Conservation (phyloP, 495 filamentous ascomycete genomes). For the Talaromyces stipitatus region DNA sequence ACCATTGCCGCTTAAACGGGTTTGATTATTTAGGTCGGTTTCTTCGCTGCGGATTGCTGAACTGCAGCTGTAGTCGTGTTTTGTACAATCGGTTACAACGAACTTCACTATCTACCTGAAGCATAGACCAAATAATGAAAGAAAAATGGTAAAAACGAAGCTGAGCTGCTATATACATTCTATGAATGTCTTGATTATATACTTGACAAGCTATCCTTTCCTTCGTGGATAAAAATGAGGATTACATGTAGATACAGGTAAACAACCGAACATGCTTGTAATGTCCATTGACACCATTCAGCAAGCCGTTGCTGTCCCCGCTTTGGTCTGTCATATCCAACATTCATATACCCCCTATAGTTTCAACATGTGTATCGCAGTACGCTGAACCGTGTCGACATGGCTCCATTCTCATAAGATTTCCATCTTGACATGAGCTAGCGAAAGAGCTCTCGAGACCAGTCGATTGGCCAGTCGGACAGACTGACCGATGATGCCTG, state of each 20-base stretch:
- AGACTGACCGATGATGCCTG: no score
- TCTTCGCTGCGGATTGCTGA: constrained; percentile 4
- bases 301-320: not conserved
- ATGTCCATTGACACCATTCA: not conserved
- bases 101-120: not conserved
- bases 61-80: not conserved
- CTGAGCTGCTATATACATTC: not conserved
- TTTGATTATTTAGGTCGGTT: not conserved
- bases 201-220: not conserved
- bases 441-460: no score
- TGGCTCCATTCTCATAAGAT: constrained; percentile 65
- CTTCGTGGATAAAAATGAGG: not conserved
- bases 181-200: not conserved
- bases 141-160: constrained; percentile 4
- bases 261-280: not conserved
- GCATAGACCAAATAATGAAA: not conserved
- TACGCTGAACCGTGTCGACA: constrained; percentile 73
- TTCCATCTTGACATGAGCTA: no score
- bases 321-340: not conserved
- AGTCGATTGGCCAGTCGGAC: no score
- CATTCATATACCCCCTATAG: constrained; percentile 42
- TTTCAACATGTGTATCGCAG: constrained; percentile 62
- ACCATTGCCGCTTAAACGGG: constrained; percentile 93
- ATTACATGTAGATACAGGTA: not conserved
- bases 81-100: not conserved